Evolutionary conservation across 164 flowering plant genomes (phyloP), one percentile per base, ranked within the genome.

Genomic region (Berberis thunbergii): DNA sequence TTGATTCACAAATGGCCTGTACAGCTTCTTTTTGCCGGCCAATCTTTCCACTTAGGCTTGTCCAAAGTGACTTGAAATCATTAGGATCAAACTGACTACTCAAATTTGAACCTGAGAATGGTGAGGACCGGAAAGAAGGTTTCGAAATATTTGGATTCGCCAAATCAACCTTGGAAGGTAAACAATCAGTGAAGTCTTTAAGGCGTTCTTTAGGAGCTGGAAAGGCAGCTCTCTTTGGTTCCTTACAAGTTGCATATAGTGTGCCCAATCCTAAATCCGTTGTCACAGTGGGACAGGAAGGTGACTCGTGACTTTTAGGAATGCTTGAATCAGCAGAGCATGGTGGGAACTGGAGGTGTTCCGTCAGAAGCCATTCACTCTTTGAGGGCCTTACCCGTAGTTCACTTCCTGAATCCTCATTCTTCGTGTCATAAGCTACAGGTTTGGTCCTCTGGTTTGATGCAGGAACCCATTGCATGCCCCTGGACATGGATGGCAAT

Each of bases 11-110:
- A 10, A 91, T 73, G 45, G 66, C 66, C 52, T 68, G 39, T 48
- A 86, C 57, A 10, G 93, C 96, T 59, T 86, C 89, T 43, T 70
- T 70, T 70, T 89, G 99, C 75, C 85, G 69, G 57, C 81, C 76
- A 67, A 91, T 75, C 73, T 71, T 86, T 48, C 77, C 80, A 5
- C 57, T 46, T 3, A 95, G 82, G 54, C 67, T 73, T 64, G 60
- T 79, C 63, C 67, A 81, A 4, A 95, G 70, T 4, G 54, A 41
- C 83, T 91, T 91, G 72, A 72, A 79, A 74, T 87, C 83, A 49
- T 70, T 72, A 26, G 64, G 57, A 68, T 76, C 79, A 73, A 69
- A 64, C 42, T 68, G 70, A 26, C 61, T 67, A n/a, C 52, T 43
- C 8, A 59, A 38, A 56, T 66, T 73, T 46, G 67, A 75, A 69